These are phyloP conservation scores for Stemphylium vesicarium DNA, from an alignment of 2,329 filamentous ascomycete genomes.

Conservation along the genomic window DNA sequence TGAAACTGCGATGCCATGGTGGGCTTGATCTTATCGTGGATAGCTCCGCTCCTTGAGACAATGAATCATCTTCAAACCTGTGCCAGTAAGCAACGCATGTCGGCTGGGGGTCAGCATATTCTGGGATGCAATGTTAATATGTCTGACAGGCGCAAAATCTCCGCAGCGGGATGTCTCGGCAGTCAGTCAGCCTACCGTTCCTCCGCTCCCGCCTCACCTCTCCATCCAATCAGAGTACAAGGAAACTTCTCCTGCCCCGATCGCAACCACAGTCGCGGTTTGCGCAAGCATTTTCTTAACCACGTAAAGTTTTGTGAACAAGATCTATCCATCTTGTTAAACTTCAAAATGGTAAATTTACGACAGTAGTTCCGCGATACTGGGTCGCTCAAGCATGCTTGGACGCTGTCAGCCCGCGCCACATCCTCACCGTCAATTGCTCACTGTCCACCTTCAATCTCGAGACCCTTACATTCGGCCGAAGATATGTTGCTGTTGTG, in stretches of 20 bases:
- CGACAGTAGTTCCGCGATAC: slow-evolving; percentile 13
- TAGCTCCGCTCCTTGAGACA: slow-evolving; percentile 12
- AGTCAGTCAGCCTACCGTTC: slow-evolving; percentile 9
- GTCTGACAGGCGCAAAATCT: slow-evolving; percentile 18
- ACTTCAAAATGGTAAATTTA: slow-evolving; percentile 2
- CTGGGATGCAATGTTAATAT: not conserved
- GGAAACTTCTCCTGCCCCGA: slow-evolving; percentile 13
- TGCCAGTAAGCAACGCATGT: slow-evolving; percentile 10
- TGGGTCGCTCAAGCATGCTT: not conserved
- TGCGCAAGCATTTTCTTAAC: slow-evolving; percentile 9
- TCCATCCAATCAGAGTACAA: slow-evolving; percentile 20
- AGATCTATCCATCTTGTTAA: not conserved
- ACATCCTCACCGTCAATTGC: slow-evolving; percentile 1
- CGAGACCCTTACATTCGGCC: not conserved
- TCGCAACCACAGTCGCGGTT: slow-evolving; percentile 16
- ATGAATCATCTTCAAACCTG: not conserved
- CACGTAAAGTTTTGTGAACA: slow-evolving; percentile 5
- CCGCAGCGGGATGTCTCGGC: slow-evolving; percentile 32
- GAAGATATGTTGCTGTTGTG: not conserved
- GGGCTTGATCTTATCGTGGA: slow-evolving; percentile 22
- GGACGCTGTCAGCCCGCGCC: not conserved
- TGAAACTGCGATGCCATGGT: slow-evolving; percentile 13
- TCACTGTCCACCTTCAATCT: not conserved
- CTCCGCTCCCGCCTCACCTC: slow-evolving; percentile 17
- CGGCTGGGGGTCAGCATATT: slow-evolving; percentile 15